Evolutionary conservation across 495 filamentous ascomycete genomes (phyloP), one percentile per base, ranked within the genome.

Genomic region (Aspergillus olivimuriae): DNA sequence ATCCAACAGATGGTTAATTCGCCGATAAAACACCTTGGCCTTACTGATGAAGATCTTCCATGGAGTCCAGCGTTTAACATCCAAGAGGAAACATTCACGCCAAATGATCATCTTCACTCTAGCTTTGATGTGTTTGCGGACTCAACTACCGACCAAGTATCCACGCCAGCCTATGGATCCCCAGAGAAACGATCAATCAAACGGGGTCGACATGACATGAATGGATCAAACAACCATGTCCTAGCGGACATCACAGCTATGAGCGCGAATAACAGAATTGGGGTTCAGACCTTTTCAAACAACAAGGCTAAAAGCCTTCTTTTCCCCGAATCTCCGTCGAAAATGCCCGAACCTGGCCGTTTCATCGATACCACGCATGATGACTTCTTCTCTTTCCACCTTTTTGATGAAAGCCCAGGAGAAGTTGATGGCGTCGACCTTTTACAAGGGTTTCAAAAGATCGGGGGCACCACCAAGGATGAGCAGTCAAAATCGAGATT

Each of bases 1-100:
- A 87, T 98, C 39, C 81, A 81, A 40, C 83, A 87, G 39, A 80
- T 98, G 75, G 78, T 96, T 20, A 88, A 89, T 23, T 95, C 92
- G 3, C 91, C 92, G 1, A 77, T 84, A 40, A 82, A 86, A 47
- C 78, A 81, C 41, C 66, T 89, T 39, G 81, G 76, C 23, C 74
- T 81, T n/a, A 60, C 61, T 4, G 80, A 86, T 34, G 77, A 79
- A 16, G 69, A 74, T 20, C 60, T 79, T 21, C 81, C 82, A 21
- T 91, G 86, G 76, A 94, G 87, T 43, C 86, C 89, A 4, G 81
- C 81, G 3, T 87, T 92, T 63, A 75, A 80, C 34, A 66, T 89
- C 12, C 70, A 82, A 12, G 74, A 77, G 11, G 68, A 76, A 32
- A 67, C 72, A 20, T 76, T 72, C 21, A 71, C 66, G 3, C 68